Base-by-base conservation (phyloP, 176 grass and related monocot species). In the Oryza coarctata region DNA sequence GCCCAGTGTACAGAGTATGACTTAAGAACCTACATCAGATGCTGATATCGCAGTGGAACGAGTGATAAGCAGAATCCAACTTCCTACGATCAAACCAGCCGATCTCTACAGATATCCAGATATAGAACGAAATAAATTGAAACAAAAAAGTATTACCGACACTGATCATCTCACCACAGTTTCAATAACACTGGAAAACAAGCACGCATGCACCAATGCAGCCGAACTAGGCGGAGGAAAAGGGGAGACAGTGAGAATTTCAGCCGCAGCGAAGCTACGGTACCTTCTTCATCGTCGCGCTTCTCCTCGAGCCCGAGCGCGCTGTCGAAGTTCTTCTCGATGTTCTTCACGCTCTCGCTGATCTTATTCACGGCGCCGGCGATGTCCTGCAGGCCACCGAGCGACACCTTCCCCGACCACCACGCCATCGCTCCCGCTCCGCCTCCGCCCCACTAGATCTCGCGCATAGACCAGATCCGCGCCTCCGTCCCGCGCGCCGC, bases 271-370 rank as follows among this genome's bases (percentile, higher is more conserved):
- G 26, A 22, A 5, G 55, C 17, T 74, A 57, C 18, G 13, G 36
- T 94, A 99, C 97, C 93, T 87, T 94, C 85, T 4, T 93, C 85
- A 80, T 85, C 83, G 43, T 90, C 89, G 43, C 83, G 82, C 77
- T 99, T 99, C 50, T 96, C 96, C 79, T 99, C 97, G 25, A 96
- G 89, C 44, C 97, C 97, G 17, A 99, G 97, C 34, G 91, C 97
- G 62, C 83, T 99, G 45, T 96, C 97, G 38, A 99, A 99, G 44
- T 99, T 99, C 85, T 99, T 99, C 83, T 99, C 97, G 23, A 99
- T 99, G 85, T 99, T 99, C 91, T 96, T 99, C 33, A 99, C 97
- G 77, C 97, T 96, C 87, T 99, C 93, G 61, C 97, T 99, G 67
- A 96, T 91, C 81, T 99, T 99, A 50, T 93, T 94, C 38, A 96